Conservation (phyloP, 441 rosid genomes). For the Viola pubescens region DNA sequence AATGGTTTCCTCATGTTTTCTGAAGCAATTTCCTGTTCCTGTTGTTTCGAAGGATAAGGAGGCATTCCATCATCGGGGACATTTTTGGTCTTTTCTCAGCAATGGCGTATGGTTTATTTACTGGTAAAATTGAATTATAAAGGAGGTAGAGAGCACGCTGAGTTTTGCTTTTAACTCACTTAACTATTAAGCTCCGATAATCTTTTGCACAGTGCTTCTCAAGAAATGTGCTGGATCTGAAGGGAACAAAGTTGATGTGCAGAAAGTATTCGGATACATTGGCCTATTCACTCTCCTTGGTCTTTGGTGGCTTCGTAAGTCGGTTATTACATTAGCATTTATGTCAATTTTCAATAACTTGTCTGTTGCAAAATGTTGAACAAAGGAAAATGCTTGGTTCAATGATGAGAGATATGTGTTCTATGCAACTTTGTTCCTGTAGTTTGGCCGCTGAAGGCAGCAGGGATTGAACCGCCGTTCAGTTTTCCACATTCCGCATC, state of each 20-base stretch:
- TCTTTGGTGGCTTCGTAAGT: slow-evolving; percentile 66
- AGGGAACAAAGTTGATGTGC: slow-evolving; percentile 46
- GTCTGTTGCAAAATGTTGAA: not conserved
- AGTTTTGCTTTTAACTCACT: not conserved
- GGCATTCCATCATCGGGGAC: slow-evolving; percentile 43
- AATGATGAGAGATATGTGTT: not conserved
- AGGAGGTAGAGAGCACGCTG: not conserved
- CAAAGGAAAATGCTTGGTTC: slow-evolving; percentile 5
- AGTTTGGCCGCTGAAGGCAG: slow-evolving; percentile 51
- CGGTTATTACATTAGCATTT: not conserved
- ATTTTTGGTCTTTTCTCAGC: slow-evolving; percentile 51
- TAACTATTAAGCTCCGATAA: slow-evolving; percentile 1
- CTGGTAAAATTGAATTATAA: slow-evolving; percentile 29
- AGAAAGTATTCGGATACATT: slow-evolving; percentile 46
- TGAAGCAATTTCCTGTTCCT: slow-evolving; percentile 9
- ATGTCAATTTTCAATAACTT: too few species aligned
- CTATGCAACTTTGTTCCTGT: slow-evolving; percentile 13
- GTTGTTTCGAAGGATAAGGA: slow-evolving; percentile 28
- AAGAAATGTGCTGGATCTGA: slow-evolving; percentile 50
- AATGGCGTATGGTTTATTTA: slow-evolving; percentile 42
- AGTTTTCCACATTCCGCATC: slow-evolving; percentile 39
- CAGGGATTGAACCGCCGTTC: slow-evolving; percentile 49
- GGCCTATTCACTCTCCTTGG: slow-evolving; percentile 52
- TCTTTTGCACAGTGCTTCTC: slow-evolving; percentile 39
- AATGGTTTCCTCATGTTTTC: not conserved